A percentile compares a stretch with the other conserved stretches of the same genome.
These are phyloP conservation scores for Globisporangium viniferum DNA, from an alignment of 352 stramenopile species.

Conservation along the genomic window DNA sequence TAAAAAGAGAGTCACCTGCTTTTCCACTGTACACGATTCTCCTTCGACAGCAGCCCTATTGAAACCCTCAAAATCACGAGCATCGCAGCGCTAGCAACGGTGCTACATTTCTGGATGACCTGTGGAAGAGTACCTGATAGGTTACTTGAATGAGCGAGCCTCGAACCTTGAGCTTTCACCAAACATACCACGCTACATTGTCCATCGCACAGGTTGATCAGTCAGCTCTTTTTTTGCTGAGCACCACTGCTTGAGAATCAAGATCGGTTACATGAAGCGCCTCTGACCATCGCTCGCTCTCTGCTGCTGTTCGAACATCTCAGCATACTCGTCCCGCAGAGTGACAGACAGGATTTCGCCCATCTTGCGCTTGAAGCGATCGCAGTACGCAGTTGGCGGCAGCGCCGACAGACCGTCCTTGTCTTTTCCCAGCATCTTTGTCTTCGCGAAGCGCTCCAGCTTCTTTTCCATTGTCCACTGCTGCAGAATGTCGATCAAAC, in stretches of 20 bases:
- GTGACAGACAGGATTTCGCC: conserved; percentile 77
- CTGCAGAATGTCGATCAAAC: conserved; percentile 87
- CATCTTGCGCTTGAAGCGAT: conserved; percentile 88
- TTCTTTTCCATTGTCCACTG: conserved; percentile 91
- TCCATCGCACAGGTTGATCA: background rate
- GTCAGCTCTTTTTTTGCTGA: background rate
- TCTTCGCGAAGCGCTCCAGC: conserved; percentile 86
- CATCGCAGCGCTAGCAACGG: background rate
- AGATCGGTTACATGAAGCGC: conserved; percentile 48
- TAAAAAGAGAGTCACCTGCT: conserved; percentile 11
- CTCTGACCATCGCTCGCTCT: conserved; percentile 29
- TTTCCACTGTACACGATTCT: conserved; percentile 1
- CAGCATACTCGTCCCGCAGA: conserved; percentile 60
- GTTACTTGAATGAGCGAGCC: background rate
- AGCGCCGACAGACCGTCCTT: conserved; percentile 77
- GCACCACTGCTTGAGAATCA: background rate
- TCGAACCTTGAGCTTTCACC: background rate
- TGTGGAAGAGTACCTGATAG: background rate
- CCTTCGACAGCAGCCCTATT: background rate
- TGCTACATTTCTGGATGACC: too few species aligned
- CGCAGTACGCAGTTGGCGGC: conserved; percentile 78
- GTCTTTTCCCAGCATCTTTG: conserved; percentile 78
- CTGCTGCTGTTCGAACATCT: conserved; percentile 31
- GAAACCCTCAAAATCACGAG: background rate
- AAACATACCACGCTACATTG: conserved; percentile 3